Percentiles rank a stretch among this genome's conserved stretches.
These are phyloP conservation scores for Pichia sp. DNA, from an alignment of 1,139 yeast genomes.

Conservation along the genomic window DNA sequence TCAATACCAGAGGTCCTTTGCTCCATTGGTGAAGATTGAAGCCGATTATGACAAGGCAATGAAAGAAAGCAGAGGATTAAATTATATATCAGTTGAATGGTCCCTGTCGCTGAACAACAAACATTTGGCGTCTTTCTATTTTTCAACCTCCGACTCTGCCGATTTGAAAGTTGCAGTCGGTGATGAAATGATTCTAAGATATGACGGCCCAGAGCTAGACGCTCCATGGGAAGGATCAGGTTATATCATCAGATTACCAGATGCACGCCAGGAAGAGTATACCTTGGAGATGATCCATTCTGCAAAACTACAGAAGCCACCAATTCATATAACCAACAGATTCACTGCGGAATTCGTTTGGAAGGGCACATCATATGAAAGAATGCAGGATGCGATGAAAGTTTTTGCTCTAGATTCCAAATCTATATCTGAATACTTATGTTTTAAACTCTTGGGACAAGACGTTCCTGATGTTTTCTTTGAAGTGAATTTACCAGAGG, in stretches of 20 bases:
- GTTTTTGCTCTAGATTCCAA: constrained; percentile 69
- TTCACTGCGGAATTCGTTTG: constrained; percentile 87
- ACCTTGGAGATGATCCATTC: constrained; percentile 61
- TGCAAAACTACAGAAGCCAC: constrained; percentile 39
- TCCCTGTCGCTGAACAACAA: constrained; percentile 60
- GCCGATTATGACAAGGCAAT: constrained; percentile 72
- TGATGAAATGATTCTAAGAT: constrained; percentile 68
- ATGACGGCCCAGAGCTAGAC: constrained; percentile 44
- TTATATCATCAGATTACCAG: constrained; percentile 67
- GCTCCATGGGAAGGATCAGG: constrained; percentile 71
- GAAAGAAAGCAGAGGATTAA: constrained; percentile 76
- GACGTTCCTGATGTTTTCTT: constrained; percentile 55
- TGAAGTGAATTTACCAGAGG: constrained; percentile 55
- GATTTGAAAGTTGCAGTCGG: constrained; percentile 77
- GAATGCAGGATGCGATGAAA: constrained; percentile 79
- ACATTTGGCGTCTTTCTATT: constrained; percentile 64
- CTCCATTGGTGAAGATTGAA: constrained; percentile 77
- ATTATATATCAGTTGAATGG: constrained; percentile 75
- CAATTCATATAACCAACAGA: constrained; percentile 59
- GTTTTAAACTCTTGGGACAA: constrained; percentile 79
- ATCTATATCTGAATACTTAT: constrained; percentile 72
- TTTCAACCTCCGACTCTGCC: constrained; percentile 62
- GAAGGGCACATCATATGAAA: constrained; percentile 78
- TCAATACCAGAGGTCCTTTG: constrained; percentile 82
- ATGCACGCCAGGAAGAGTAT: constrained; percentile 62